Percentiles rank a stretch among this genome's conserved stretches.
phyloP scores from a whole-genome alignment of 2,329 filamentous ascomycete genomes.

The Nothophoma quercina region DNA sequence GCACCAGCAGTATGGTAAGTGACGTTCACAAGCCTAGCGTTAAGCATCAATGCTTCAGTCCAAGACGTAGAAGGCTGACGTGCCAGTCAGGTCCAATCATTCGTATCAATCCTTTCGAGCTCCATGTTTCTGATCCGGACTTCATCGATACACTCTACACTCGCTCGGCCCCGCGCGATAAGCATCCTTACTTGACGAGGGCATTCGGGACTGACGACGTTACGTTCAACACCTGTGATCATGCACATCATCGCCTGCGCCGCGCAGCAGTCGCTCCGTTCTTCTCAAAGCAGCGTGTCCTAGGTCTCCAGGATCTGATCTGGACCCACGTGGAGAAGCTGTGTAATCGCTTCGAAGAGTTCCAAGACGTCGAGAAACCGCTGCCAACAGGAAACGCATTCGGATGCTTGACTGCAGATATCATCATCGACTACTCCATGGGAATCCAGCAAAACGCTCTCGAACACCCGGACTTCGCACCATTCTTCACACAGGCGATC shows the following conservation, averaged over 20 bases:
- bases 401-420: constrained; percentile 4
- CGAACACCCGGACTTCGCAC: background rate
- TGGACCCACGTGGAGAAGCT: constrained; percentile 8
- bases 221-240: background rate
- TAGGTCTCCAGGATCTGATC: constrained; percentile 1
- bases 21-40: too few species aligned
- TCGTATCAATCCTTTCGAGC: constrained; percentile 37
- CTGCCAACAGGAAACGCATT: background rate
- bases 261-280: constrained; percentile 8
- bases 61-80: background rate
- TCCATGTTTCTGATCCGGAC: constrained; percentile 33
- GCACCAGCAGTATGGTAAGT: constrained; percentile 40
- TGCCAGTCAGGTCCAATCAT: constrained; percentile 35
- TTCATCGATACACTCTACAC: constrained; percentile 38
- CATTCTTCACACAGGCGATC: constrained; percentile 1
- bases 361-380: background rate
- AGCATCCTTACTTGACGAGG: background rate
- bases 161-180: constrained; percentile 4
- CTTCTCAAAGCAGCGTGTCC: constrained; percentile 11
- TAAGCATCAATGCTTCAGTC: background rate
- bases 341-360: background rate
- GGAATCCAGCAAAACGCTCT: constrained; percentile 1
- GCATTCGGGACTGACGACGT: background rate
- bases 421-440: constrained; percentile 10
- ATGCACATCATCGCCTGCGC: constrained; percentile 3